Conservation (phyloP, 768 basidiomycete species). For the Trametes meyenii region DNA sequence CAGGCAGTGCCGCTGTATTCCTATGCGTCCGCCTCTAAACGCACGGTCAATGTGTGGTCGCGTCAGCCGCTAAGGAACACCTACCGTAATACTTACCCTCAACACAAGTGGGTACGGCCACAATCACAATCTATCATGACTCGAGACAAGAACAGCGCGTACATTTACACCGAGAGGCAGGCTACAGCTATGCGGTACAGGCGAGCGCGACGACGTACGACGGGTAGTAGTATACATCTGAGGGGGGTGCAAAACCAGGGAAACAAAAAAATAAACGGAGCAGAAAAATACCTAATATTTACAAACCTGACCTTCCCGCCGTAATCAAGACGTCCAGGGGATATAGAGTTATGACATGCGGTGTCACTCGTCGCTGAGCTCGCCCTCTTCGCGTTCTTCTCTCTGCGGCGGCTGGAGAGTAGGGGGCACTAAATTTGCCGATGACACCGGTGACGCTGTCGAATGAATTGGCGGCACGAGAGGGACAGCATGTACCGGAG, state of each 20-base stretch:
- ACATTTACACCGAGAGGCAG: constrained; percentile 20
- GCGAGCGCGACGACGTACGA: constrained; percentile 13
- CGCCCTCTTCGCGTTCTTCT: constrained; percentile 30
- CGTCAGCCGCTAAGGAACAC: too few relatives aligned
- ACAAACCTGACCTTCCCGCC: background rate
- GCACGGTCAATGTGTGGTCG: too few relatives aligned
- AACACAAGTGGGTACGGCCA: background rate
- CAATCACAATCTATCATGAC: background rate
- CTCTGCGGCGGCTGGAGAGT: constrained; percentile 9
- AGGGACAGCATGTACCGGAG: too few relatives aligned
- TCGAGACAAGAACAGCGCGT: background rate
- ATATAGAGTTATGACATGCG: background rate
- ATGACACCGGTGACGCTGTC: too few relatives aligned
- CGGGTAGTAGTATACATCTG: constrained; percentile 18
- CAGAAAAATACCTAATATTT: background rate
- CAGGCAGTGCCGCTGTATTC: too few relatives aligned
- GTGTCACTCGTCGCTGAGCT: constrained; percentile 25
- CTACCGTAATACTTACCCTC: too few relatives aligned
- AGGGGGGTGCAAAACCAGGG: background rate
- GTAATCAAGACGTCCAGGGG: background rate
- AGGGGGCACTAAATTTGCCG: too few relatives aligned
- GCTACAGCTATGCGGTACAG: constrained; percentile 27
- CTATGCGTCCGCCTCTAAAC: too few relatives aligned
- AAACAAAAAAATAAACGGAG: background rate
- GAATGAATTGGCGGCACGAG: too few relatives aligned